Evolutionary conservation across 306 rosid species (phyloP).

Genomic region (Geum urbanum): DNA sequence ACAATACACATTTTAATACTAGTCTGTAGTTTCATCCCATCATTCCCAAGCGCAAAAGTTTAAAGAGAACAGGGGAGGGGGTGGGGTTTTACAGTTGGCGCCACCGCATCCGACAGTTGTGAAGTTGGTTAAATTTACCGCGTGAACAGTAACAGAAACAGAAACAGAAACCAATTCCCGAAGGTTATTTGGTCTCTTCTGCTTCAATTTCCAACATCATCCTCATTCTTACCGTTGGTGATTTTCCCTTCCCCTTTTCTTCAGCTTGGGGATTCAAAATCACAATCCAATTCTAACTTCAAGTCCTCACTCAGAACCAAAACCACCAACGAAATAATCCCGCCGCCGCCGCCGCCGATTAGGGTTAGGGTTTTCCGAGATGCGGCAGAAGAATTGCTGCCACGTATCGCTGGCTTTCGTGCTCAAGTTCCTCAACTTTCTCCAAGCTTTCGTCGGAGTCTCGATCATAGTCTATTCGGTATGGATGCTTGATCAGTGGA

Average conservation of each 20-base stretch:
- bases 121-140: background rate
- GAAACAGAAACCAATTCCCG: background rate
- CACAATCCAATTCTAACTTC: too few relatives aligned
- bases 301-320: too few relatives aligned
- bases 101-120: background rate
- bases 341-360: background rate
- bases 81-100: background rate
- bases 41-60: too few relatives aligned
- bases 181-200: background rate
- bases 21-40: too few relatives aligned
- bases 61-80: background rate
- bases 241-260: background rate
- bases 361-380: constrained; percentile 10
- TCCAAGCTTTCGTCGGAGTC: constrained; percentile 80
- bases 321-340: too few relatives aligned
- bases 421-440: constrained; percentile 66
- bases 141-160: background rate
- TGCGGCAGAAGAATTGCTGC: constrained; percentile 62
- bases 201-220: too few relatives aligned
- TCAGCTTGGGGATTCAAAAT: background rate
- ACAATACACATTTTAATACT: too few relatives aligned
- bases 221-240: background rate
- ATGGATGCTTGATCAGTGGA: constrained; percentile 89
- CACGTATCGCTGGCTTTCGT: constrained; percentile 72
- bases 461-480: constrained; percentile 67